phyloP scores from a whole-genome alignment of 2,329 filamentous ascomycete species.

The Exophiala lecanii-corni region DNA sequence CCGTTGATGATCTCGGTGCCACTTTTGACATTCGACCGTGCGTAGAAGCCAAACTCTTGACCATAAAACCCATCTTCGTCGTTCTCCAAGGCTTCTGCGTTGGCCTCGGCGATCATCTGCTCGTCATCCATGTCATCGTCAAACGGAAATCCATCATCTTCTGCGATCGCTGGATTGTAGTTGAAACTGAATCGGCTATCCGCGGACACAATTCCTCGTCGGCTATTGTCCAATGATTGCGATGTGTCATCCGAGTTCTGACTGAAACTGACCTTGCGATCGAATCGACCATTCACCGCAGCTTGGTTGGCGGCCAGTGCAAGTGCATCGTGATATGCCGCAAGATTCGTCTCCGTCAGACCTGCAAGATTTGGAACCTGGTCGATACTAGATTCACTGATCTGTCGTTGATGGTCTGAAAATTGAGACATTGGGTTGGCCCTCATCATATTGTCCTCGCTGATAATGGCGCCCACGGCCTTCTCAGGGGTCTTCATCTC shows the following conservation, averaged over 20 bases:
- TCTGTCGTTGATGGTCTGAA: background rate
- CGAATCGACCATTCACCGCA: constrained; percentile 69
- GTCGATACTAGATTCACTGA: constrained; percentile 1
- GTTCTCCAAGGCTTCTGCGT: constrained; percentile 85
- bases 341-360: constrained; percentile 54
- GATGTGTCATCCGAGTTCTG: constrained; percentile 37
- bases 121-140: constrained; percentile 73
- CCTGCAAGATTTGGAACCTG: constrained; percentile 24
- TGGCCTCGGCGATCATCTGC: constrained; percentile 88
- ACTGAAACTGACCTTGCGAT: constrained; percentile 52
- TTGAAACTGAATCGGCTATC: constrained; percentile 47
- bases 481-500: constrained; percentile 9
- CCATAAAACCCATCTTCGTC: constrained; percentile 94
- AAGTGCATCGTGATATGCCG: constrained; percentile 77
- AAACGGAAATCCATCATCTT: constrained; percentile 49
- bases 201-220: constrained; percentile 46
- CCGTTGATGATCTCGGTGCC: constrained; percentile 66
- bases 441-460: background rate
- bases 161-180: constrained; percentile 36
- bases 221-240: constrained; percentile 35
- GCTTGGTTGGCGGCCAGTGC: constrained; percentile 76
- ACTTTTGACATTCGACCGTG: constrained; percentile 48
- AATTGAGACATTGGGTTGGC: background rate
- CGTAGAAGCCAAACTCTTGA: constrained; percentile 94
- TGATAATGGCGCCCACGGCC: background rate